Evolutionary conservation across 257 asterid genomes (phyloP).

Genomic region (Penstemon davidsonii): DNA sequence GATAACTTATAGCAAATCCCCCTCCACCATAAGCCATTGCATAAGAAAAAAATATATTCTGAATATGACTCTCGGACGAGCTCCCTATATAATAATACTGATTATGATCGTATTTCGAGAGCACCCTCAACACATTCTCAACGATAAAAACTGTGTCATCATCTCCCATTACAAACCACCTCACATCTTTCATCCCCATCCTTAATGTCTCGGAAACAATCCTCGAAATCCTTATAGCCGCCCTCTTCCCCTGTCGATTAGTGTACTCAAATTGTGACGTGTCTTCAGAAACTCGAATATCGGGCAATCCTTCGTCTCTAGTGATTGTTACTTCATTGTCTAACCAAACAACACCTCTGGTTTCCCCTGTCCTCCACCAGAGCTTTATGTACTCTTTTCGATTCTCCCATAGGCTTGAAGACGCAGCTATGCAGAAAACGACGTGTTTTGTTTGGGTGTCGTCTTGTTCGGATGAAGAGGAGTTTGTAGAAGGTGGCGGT

Average conservation of each 20-base stretch:
- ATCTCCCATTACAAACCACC: conserved; percentile 94
- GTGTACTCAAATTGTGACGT: conserved; percentile 56
- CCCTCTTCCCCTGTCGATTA: conserved; percentile 57
- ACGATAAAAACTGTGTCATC: conserved; percentile 80
- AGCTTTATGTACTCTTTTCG: conserved; percentile 69
- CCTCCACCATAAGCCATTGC: conserved; percentile 92
- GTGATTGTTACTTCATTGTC: conserved; percentile 37
- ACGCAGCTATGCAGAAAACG: conserved; percentile 68
- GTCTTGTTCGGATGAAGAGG: not conserved
- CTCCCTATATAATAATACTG: conserved; percentile 74
- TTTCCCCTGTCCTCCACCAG: conserved; percentile 71
- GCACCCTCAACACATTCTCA: conserved; percentile 68
- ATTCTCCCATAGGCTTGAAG: conserved; percentile 55
- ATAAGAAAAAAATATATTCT: conserved; percentile 73
- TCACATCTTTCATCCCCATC: conserved; percentile 55
- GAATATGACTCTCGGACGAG: conserved; percentile 75
- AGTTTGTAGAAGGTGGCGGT: not conserved
- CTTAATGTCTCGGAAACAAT: conserved; percentile 77
- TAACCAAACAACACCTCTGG: conserved; percentile 78
- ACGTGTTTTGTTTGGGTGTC: conserved; percentile 50
- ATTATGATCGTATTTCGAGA: conserved; percentile 65
- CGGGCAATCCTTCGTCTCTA: conserved; percentile 48
- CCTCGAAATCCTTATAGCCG: conserved; percentile 75
- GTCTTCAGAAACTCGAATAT: conserved; percentile 51
- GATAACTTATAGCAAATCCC: conserved; percentile 86